Percentiles rank a stretch among this genome's conserved stretches.
Evolutionary conservation across 176 grass and related monocot genomes (phyloP).

Genomic region (Zoysia japonica): DNA sequence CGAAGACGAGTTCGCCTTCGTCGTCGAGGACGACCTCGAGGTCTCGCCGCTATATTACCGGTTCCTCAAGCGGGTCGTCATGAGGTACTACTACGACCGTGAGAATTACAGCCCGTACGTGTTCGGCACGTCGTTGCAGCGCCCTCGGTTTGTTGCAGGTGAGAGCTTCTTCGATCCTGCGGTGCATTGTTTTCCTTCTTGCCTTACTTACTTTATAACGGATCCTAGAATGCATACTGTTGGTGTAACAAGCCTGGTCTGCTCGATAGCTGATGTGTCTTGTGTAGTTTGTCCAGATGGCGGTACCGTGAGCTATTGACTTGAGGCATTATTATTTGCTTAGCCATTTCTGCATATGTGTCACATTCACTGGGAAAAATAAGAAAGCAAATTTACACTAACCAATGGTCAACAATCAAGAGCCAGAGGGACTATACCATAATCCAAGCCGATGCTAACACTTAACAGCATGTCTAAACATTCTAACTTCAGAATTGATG

Average conservation of each 20-base stretch:
- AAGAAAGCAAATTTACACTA: no score
- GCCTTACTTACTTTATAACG: conserved; percentile 14
- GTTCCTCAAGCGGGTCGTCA: conserved; percentile 69
- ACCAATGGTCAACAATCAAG: no score
- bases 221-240: background rate
- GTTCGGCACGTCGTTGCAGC: conserved; percentile 84
- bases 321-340: background rate
- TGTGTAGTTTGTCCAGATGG: background rate
- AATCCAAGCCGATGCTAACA: no score
- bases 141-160: conserved; percentile 91
- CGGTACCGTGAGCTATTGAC: background rate
- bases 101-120: conserved; percentile 71
- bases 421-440: no score
- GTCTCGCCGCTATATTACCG: conserved; percentile 76
- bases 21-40: conserved; percentile 93
- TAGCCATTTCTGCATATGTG: background rate
- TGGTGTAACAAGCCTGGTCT: background rate
- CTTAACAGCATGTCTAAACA: no score
- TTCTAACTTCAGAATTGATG: no score
- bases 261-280: background rate
- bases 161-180: conserved; percentile 19
- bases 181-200: background rate
- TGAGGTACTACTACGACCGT: conserved; percentile 78
- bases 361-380: background rate
- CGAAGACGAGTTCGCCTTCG: conserved; percentile 85